phyloP scores from a whole-genome alignment of 163 green algal genomes.

The Chlamydomonas reinhardtii region DNA sequence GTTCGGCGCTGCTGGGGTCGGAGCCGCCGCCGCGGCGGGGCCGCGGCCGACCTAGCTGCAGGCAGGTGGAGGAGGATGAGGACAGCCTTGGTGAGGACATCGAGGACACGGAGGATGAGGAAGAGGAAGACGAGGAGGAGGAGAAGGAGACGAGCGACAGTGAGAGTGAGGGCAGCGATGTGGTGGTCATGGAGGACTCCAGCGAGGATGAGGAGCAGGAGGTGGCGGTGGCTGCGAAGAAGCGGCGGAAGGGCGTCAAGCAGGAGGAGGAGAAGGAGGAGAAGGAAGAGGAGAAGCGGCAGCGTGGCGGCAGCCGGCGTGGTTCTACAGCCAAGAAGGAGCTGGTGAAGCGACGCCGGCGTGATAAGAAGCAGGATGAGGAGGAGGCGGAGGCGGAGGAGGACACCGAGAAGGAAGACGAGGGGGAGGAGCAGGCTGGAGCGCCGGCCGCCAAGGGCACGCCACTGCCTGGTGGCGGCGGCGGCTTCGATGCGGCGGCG shows the following conservation, averaged over 20 bases:
- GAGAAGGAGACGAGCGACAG: background rate
- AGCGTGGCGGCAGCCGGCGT: too few species aligned
- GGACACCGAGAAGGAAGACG: too few species aligned
- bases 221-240: background rate
- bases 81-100: background rate
- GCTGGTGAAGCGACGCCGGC: too few species aligned
- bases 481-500: too few species aligned
- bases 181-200: background rate
- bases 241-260: background rate
- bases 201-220: background rate
- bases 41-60: background rate
- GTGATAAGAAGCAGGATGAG: background rate
- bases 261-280: background rate
- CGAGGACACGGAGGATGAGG: background rate
- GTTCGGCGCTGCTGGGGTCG: too few species aligned
- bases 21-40: too few species aligned
- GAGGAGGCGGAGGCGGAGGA: too few species aligned
- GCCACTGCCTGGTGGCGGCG: too few species aligned
- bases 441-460: too few species aligned
- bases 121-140: background rate
- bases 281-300: background rate
- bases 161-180: background rate
- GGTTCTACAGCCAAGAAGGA: background rate
- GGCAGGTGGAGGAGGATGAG: background rate
- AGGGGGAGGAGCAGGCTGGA: background rate